Base-by-base conservation (phyloP, 805 yeast species). In the Kregervanrija pseudodelftensis region DNA sequence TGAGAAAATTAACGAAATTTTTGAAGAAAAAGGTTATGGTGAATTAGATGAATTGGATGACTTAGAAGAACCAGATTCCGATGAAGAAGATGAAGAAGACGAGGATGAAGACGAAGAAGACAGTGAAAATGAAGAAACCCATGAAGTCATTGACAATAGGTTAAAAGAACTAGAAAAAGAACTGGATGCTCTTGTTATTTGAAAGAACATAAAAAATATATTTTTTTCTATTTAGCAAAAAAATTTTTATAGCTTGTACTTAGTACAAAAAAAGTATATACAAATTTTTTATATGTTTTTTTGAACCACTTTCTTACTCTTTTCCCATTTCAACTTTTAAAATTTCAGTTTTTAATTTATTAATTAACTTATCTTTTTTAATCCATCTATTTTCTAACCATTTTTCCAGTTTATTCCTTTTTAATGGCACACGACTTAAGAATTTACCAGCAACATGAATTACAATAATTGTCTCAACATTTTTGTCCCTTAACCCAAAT, bases 41-140 rank as follows among this genome's bases (percentile, higher is more conserved):
- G 91, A 84, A 61, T 69, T 93, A 32, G 96, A 91, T 57, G 99
- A 93, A 60, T 73, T 93, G 41, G 98, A 91, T 56, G 99, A 93
- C 55, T 76, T 93, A 67, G 99, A 91, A 69, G 96, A 88, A 63
- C 69, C 76, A 33, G 79, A 79, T 50, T 77, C 79, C 40, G 85
- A 77, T 17, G 87, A 79, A 43, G 87, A 80, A 45, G 86, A 80
- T 16, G 83, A 76, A 3, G 82, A 74, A 14, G 82, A 74, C 10
- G 80, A 72, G 5, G 81, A 70, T 3, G 77, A 69, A 12, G 79
- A 71, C 8, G 71, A 71, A 28, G 82, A 73, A 40, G 72, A 61
- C 15, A 73, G 65, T 30, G 74, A 74, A 40, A 82, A 76, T 39
- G 87, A 78, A 40, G 76, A 69, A 30, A 70, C 66, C 15, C 70